Evolutionary conservation across 1,284 basidiomycete genomes (phyloP).

Genomic region (Marasmius tenuissimus): DNA sequence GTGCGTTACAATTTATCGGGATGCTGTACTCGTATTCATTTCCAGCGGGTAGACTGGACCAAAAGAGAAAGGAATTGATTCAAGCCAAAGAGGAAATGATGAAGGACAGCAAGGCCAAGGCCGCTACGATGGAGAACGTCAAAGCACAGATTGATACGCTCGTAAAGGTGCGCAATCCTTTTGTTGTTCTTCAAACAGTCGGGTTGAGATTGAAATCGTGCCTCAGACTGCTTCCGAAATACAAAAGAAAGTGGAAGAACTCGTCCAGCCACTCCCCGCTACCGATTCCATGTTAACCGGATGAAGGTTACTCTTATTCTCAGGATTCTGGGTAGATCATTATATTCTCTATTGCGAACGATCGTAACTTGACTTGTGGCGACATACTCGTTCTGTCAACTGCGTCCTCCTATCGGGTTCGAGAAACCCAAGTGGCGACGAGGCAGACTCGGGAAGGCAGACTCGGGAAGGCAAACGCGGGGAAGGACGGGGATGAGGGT

Average conservation of each 20-base stretch:
- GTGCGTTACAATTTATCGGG: slow-evolving; percentile 38
- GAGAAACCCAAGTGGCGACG: background rate
- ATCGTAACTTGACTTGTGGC: background rate
- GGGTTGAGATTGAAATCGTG: slow-evolving; percentile 14
- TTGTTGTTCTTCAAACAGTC: slow-evolving; percentile 5
- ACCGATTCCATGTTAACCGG: slow-evolving; percentile 19
- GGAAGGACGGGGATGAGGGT: background rate
- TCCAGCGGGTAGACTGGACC: slow-evolving; percentile 53
- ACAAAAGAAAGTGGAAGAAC: slow-evolving; percentile 50
- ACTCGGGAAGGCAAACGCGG: background rate
- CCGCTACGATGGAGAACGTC: slow-evolving; percentile 67
- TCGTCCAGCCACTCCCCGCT: slow-evolving; percentile 48
- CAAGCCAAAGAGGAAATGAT: slow-evolving; percentile 71
- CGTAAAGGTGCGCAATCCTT: slow-evolving; percentile 54
- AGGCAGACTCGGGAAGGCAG: background rate
- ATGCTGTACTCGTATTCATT: slow-evolving; percentile 5
- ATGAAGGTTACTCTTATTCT: background rate
- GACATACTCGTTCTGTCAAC: no score
- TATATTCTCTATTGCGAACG: background rate
- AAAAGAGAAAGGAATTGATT: slow-evolving; percentile 60
- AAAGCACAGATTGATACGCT: slow-evolving; percentile 71
- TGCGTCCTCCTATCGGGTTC: no score
- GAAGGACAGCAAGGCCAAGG: slow-evolving; percentile 68
- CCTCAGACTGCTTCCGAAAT: slow-evolving; percentile 14
- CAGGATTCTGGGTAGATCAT: background rate